These are phyloP conservation scores for Beauveria caledonica DNA, from an alignment of 2,329 filamentous ascomycete genomes.

Conservation along the genomic window DNA sequence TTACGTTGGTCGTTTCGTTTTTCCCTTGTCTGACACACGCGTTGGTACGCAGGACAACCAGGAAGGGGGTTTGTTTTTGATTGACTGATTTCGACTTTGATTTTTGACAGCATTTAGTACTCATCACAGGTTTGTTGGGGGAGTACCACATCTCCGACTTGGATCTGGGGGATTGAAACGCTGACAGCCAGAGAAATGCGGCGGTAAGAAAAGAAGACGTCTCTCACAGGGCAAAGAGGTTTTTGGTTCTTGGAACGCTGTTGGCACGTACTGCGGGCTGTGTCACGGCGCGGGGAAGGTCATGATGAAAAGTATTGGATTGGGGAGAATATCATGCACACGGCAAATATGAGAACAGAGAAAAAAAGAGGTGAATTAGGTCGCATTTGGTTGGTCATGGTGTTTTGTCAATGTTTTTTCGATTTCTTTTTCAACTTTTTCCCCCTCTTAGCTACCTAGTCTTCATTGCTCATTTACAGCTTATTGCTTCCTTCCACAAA, in stretches of 20 bases:
- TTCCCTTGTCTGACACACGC: neutral
- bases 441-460: neutral
- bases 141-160: neutral
- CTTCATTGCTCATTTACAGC: neutral
- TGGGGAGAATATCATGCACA: neutral
- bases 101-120: neutral
- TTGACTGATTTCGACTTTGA: neutral
- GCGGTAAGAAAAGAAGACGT: neutral
- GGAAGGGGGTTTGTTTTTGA: neutral
- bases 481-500: constrained; percentile 4
- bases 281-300: neutral
- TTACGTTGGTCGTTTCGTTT: neutral
- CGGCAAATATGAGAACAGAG: neutral
- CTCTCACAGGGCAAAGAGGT: neutral
- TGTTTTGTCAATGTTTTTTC: neutral
- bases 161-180: neutral
- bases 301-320: neutral
- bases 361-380: neutral
- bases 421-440: neutral
- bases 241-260: neutral
- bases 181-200: neutral
- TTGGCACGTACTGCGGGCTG: neutral
- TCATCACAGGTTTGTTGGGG: neutral
- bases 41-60: neutral
- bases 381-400: neutral